These are phyloP conservation scores for Paramecium pentaurelia DNA, from an alignment of 73 alveolate species.

Conservation along the genomic window DNA sequence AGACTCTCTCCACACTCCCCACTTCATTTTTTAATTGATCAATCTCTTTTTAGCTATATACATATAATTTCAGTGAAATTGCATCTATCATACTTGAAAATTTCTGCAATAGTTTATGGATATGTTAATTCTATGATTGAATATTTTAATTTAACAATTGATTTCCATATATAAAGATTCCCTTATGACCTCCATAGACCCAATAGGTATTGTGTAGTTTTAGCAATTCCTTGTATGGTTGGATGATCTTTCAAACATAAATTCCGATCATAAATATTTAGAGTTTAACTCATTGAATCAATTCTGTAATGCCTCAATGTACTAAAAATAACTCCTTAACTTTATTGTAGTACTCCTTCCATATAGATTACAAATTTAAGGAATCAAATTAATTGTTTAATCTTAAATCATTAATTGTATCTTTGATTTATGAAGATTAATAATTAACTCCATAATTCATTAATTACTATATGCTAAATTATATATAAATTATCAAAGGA, in stretches of 20 bases:
- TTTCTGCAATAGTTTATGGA: conserved; percentile 82
- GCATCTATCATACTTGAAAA: conserved; percentile 90
- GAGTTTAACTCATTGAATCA: conserved; percentile 89
- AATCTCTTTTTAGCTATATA: conserved; percentile 82
- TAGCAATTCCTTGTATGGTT: conserved; percentile 84
- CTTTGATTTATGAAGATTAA: conserved; percentile 25
- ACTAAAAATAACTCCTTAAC: neutral
- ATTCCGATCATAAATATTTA: conserved; percentile 87
- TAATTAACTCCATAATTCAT: neutral
- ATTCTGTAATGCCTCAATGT: conserved; percentile 88
- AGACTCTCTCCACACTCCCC: conserved; percentile 84
- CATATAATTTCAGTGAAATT: conserved; percentile 81
- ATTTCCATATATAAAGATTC: conserved; percentile 93
- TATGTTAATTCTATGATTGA: conserved; percentile 59
- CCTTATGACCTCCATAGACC: conserved; percentile 87
- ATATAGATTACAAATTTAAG: conserved; percentile 41
- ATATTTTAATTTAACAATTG: neutral
- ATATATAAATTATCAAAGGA: neutral
- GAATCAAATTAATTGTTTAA: conserved; percentile 45
- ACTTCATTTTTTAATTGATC: conserved; percentile 91
- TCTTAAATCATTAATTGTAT: neutral
- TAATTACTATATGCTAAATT: neutral
- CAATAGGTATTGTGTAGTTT: conserved; percentile 70
- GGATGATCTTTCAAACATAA: conserved; percentile 85
- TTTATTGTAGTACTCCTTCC: neutral